Evolutionary conservation across 2,329 filamentous ascomycete species (phyloP), one percentile per base, ranked within the genome.

Genomic region (Metarhizium guizhouense): DNA sequence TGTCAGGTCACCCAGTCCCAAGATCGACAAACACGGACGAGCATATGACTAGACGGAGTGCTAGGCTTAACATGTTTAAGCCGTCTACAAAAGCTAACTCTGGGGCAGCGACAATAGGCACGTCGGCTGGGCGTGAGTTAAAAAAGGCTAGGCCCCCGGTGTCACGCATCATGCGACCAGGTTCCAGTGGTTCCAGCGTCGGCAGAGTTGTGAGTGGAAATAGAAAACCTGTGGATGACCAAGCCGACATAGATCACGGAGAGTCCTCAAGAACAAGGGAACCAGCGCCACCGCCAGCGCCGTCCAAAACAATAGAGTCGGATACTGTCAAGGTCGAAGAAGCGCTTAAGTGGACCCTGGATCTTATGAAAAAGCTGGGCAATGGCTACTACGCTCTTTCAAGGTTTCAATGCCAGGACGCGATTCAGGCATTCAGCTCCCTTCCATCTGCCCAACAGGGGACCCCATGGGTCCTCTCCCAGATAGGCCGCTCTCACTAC

Each of bases 171-270:
- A 64, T 92, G 76, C 78, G 87, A 72, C 72, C 87, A 72, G 75
- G 81, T 65, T 71, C 86, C 14, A 84, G 84, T 57, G 76, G 81
- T 16, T 83, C 88, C 3, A 90, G 82, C 54, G 88, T 95, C 43
- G 90, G 90, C 18, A 83, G 92, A 63, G 89, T 93, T 55, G 90
- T 96, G 48, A 96, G 91, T 68, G 92, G 91, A 25, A 96, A 94
- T 68, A 82, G 92, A 56, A 96, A 94, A 68, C 85, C 85, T 3
- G 59, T 80, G 25, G 81, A 85, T 51, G 81, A 87, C 53, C 83
- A 76, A 43, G 81, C 85, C 74, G 88, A 93, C 55, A 70, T 85
- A 38, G 87, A 94, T 58, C 76, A 81, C 20, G 87, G 83, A 62
- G 88, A 91, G 61, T 68, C 68, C 32, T 70, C 74, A 4, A 73